A percentile compares a stretch with the other conserved stretches of the same genome.
These are phyloP conservation scores for Thielaviopsis ethacetica DNA, from an alignment of 2,329 filamentous ascomycete species.

Conservation along the genomic window DNA sequence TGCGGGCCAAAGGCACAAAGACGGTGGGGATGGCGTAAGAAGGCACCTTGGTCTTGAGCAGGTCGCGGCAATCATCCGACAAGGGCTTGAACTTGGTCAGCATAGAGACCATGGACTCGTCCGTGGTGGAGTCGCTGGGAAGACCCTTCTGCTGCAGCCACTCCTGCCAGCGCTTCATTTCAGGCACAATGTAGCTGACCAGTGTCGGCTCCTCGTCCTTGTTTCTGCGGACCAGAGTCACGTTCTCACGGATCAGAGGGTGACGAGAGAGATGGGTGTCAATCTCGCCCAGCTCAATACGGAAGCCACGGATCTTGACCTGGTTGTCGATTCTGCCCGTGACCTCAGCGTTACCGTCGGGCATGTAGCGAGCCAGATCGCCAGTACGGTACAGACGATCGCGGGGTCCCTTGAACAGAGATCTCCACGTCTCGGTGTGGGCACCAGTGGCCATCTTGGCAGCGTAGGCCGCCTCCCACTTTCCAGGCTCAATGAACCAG, in stretches of 20 bases:
- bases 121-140: conserved; percentile 5
- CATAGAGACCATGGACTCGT: conserved; percentile 16
- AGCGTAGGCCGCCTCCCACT: conserved; percentile 29
- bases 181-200: conserved; percentile 81
- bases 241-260: conserved; percentile 64
- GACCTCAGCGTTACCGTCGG: conserved; percentile 56
- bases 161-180: conserved; percentile 54
- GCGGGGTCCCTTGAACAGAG: conserved; percentile 63
- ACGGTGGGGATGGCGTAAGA: conserved; percentile 20
- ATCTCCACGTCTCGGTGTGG: conserved; percentile 51
- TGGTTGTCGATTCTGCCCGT: conserved; percentile 74
- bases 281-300: conserved; percentile 89
- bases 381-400: conserved; percentile 81
- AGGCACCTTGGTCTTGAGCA: conserved; percentile 22
- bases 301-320: conserved; percentile 90
- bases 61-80: conserved; percentile 22
- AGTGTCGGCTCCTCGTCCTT: conserved; percentile 72
- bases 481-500: conserved; percentile 68
- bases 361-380: conserved; percentile 63
- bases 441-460: conserved; percentile 8
- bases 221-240: conserved; percentile 71
- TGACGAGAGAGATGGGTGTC: conserved; percentile 65
- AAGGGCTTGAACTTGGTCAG: conserved; percentile 23
- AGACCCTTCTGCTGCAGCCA: conserved; percentile 33
- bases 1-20: conserved; percentile 19